Conservation (phyloP, 2,329 filamentous ascomycete species). For the Sporothrix dimorphospora region DNA sequence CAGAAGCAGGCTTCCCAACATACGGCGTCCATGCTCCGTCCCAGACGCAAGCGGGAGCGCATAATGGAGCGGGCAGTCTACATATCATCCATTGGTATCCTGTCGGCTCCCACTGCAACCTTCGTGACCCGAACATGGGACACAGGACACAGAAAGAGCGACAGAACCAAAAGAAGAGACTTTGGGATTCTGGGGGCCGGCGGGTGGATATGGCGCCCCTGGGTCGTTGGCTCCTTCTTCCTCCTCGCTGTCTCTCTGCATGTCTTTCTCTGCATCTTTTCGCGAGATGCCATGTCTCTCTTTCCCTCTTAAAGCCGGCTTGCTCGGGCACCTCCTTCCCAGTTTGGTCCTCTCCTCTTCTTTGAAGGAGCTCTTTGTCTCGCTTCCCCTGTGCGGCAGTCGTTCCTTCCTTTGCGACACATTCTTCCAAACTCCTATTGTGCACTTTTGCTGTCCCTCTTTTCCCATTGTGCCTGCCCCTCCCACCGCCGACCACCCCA, state of each 20-base stretch:
- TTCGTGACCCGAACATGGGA: background rate
- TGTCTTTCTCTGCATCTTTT: background rate
- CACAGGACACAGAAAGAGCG: background rate
- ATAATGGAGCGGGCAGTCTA: background rate
- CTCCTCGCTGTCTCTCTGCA: background rate
- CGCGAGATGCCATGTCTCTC: background rate
- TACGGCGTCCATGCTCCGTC: background rate
- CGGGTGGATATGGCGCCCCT: conserved; percentile 5
- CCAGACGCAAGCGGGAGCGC: background rate
- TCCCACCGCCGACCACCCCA: background rate
- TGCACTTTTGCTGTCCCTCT: background rate
- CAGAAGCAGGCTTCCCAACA: background rate
- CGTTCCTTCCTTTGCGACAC: conserved; percentile 8
- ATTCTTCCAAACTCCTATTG: background rate
- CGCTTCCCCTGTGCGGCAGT: background rate
- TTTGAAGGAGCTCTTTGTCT: background rate
- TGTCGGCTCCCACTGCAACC: background rate
- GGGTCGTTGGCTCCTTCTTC: conserved; percentile 1
- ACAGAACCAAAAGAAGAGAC: background rate
- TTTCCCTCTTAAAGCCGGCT: background rate
- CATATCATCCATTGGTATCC: background rate
- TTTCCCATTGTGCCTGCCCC: background rate
- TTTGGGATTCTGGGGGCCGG: background rate
- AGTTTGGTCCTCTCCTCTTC: background rate
- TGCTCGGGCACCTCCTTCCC: background rate